These are phyloP conservation scores for Saccharomycopsis oosterbeekiorum DNA, from an alignment of 805 yeast genomes.

Conservation along the genomic window DNA sequence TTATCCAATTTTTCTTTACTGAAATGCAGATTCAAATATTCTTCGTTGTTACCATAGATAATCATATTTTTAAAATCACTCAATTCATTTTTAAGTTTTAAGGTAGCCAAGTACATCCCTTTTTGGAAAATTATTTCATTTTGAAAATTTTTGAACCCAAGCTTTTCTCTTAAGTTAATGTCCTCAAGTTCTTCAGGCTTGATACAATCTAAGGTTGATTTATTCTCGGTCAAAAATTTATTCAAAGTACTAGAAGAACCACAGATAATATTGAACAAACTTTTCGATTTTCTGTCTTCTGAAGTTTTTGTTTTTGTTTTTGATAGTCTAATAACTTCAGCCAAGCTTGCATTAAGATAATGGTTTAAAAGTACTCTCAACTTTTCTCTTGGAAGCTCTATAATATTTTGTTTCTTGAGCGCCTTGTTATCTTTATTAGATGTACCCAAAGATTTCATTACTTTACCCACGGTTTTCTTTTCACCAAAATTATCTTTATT, in stretches of 20 bases:
- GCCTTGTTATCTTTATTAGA: not conserved
- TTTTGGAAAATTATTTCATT: conserved; percentile 66
- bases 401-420: not conserved
- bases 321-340: conserved; percentile 24
- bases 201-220: conserved; percentile 21
- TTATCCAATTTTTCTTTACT: conserved; percentile 39
- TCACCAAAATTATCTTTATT: not conserved
- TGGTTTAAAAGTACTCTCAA: conserved; percentile 71
- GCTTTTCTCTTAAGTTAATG: conserved; percentile 42
- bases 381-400: conserved; percentile 55
- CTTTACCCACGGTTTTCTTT: not conserved
- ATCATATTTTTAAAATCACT: conserved; percentile 12
- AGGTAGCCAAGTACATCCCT: conserved; percentile 36
- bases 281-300: not conserved
- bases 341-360: conserved; percentile 54
- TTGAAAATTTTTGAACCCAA: conserved; percentile 53
- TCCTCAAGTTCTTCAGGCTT: conserved; percentile 38
- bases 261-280: not conserved
- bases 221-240: conserved; percentile 40
- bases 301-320: not conserved
- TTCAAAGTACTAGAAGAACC: conserved; percentile 58
- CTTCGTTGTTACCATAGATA: conserved; percentile 7
- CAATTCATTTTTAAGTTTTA: conserved; percentile 24
- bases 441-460: not conserved
- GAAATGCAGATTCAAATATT: conserved; percentile 7